phyloP scores from a whole-genome alignment of 768 basidiomycete genomes.

The Tremella fuciformis region DNA sequence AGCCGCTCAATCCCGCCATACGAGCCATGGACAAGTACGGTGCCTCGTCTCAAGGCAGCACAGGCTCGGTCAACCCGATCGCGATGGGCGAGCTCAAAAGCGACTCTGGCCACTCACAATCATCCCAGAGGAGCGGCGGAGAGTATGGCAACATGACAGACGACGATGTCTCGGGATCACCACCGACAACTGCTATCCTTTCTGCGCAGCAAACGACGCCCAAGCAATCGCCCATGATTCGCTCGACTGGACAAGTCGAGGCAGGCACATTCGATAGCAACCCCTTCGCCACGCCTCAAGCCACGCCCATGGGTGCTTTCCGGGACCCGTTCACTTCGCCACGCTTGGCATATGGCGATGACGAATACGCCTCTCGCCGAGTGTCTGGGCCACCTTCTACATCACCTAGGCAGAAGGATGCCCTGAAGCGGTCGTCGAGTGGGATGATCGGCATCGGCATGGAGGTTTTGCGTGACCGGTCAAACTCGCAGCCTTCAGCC shows the following conservation, averaged over 20 bases:
- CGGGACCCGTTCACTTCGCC: constrained; percentile 1
- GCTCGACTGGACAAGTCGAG: not conserved
- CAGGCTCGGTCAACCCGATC: not conserved
- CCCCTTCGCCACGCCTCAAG: not conserved
- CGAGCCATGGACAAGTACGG: not conserved
- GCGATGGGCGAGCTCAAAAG: not conserved
- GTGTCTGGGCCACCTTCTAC: not conserved
- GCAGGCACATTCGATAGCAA: not conserved
- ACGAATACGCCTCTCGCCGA: not conserved
- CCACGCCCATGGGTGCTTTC: no score
- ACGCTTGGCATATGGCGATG: not conserved
- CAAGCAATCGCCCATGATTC: not conserved
- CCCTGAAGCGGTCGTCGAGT: not conserved
- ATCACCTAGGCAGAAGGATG: not conserved
- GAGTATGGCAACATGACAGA: not conserved
- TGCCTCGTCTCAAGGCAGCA: not conserved
- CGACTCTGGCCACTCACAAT: not conserved
- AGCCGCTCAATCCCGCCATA: not conserved
- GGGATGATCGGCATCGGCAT: constrained; percentile 1
- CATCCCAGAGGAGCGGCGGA: not conserved
- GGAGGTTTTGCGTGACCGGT: not conserved
- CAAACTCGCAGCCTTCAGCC: not conserved
- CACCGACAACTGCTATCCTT: constrained; percentile 1
- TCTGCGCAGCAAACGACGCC: not conserved
- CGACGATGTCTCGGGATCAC: not conserved